phyloP scores from a whole-genome alignment of 2,329 filamentous ascomycete genomes.

The Sclerotinia glacialis region DNA sequence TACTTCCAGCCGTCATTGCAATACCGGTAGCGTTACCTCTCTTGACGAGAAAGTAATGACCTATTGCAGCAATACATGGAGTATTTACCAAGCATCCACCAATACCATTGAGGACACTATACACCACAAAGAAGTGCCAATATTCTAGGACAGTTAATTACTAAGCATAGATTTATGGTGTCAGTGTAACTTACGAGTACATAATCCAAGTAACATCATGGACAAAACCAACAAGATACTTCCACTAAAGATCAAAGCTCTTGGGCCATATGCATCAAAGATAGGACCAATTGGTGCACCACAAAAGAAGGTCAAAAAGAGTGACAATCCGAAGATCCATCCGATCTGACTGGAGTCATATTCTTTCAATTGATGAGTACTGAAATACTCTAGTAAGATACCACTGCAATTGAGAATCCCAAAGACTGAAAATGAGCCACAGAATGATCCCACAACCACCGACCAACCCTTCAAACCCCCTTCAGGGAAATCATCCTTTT shows the following conservation, averaged over 20 bases:
- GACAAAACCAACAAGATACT: constrained; percentile 35
- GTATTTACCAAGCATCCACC: constrained; percentile 65
- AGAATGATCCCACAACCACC: constrained; percentile 65
- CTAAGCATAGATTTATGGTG: not conserved
- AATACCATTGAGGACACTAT: constrained; percentile 60
- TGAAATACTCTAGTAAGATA: constrained; percentile 55
- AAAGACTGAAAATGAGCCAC: constrained; percentile 58
- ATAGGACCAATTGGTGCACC: constrained; percentile 68
- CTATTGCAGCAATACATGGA: constrained; percentile 60
- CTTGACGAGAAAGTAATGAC: constrained; percentile 61
- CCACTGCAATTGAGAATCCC: constrained; percentile 58
- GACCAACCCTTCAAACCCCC: constrained; percentile 63
- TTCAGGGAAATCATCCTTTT: constrained; percentile 56
- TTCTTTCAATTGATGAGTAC: constrained; percentile 56
- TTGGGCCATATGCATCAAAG: constrained; percentile 65
- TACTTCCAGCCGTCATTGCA: constrained; percentile 58
- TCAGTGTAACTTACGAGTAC: constrained; percentile 45
- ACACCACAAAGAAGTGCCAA: constrained; percentile 68
- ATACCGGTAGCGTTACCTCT: constrained; percentile 65
- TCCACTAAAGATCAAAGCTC: constrained; percentile 38
- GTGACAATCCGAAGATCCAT: constrained; percentile 58
- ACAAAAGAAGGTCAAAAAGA: constrained; percentile 67
- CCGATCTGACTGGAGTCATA: constrained; percentile 58
- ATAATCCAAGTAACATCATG: constrained; percentile 56
- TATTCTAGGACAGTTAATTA: constrained; percentile 45